These are phyloP conservation scores for Nakazawaea populi DNA, from an alignment of 805 yeast genomes.

Conservation along the genomic window DNA sequence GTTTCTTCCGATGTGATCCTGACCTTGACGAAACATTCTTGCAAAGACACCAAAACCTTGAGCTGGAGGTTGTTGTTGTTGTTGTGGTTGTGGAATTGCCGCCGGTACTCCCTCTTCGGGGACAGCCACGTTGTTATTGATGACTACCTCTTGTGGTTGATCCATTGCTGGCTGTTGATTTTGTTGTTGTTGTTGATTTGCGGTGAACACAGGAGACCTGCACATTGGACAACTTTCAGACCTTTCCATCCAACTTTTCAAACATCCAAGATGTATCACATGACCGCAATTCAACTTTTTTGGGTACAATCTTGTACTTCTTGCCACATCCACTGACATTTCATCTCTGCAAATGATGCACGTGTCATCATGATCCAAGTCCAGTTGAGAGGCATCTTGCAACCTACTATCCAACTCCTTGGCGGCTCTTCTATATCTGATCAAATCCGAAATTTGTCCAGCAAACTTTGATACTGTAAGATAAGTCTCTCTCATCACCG, in stretches of 20 bases:
- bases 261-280: constrained; percentile 82
- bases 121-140: not conserved
- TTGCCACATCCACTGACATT: constrained; percentile 44
- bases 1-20: not conserved
- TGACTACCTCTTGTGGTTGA: not conserved
- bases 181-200: not conserved
- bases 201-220: constrained; percentile 57
- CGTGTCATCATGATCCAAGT: constrained; percentile 55
- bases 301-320: constrained; percentile 48
- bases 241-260: constrained; percentile 88
- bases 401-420: constrained; percentile 61
- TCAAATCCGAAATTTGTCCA: constrained; percentile 30
- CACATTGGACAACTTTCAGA: constrained; percentile 94
- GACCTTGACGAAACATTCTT: not conserved
- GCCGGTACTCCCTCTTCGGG: not conserved
- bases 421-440: constrained; percentile 37
- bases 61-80: not conserved
- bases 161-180: not conserved
- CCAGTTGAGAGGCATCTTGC: constrained; percentile 54
- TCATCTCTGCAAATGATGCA: constrained; percentile 94
- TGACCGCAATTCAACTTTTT: constrained; percentile 82
- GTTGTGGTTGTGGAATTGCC: constrained; percentile 6
- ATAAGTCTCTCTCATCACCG: constrained; percentile 24
- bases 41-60: not conserved
- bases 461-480: constrained; percentile 19